Conservation (phyloP, 2,329 filamentous ascomycete genomes). For the Epichloe elymi region DNA sequence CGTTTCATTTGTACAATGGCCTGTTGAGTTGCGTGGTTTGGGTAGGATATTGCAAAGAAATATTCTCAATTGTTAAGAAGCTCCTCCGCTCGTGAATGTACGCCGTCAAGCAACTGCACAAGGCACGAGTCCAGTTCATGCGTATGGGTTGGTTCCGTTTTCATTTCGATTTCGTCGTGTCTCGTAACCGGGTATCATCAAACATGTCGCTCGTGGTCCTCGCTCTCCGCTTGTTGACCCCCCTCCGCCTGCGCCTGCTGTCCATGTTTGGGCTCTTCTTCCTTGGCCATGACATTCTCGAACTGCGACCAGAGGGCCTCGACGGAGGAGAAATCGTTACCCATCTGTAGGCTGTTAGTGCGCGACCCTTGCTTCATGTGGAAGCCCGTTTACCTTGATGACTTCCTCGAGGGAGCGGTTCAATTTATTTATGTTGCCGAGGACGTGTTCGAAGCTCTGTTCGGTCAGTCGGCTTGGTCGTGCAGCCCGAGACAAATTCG, state of each 20-base stretch:
- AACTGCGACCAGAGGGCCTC: slow-evolving; percentile 96
- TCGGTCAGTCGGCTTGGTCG: neutral
- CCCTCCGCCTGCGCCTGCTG: slow-evolving; percentile 18
- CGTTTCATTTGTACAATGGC: slow-evolving; percentile 1
- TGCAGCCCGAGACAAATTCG: neutral
- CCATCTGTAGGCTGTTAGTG: slow-evolving; percentile 43
- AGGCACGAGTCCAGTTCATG: neutral
- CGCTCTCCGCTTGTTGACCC: slow-evolving; percentile 14
- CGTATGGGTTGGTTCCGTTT: neutral
- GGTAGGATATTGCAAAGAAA: slow-evolving; percentile 13
- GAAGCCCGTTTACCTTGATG: slow-evolving; percentile 51
- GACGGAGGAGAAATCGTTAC: slow-evolving; percentile 94
- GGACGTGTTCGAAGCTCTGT: slow-evolving; percentile 74
- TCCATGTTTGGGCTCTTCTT: slow-evolving; percentile 20
- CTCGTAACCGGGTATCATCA: too few relatives aligned
- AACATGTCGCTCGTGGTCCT: slow-evolving; percentile 7
- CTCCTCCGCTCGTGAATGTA: neutral
- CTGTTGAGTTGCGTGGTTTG: slow-evolving; percentile 8
- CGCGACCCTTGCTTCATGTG: neutral
- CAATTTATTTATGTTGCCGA: slow-evolving; percentile 90
- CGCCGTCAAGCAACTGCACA: neutral
- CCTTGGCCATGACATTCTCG: slow-evolving; percentile 84
- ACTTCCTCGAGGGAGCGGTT: slow-evolving; percentile 88
- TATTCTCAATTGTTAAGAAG: slow-evolving; percentile 6
- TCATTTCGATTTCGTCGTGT: neutral